Evolutionary conservation across 2,329 filamentous ascomycete species (phyloP), one percentile per base, ranked within the genome.

Genomic region (Emmonsiellopsis sp.): DNA sequence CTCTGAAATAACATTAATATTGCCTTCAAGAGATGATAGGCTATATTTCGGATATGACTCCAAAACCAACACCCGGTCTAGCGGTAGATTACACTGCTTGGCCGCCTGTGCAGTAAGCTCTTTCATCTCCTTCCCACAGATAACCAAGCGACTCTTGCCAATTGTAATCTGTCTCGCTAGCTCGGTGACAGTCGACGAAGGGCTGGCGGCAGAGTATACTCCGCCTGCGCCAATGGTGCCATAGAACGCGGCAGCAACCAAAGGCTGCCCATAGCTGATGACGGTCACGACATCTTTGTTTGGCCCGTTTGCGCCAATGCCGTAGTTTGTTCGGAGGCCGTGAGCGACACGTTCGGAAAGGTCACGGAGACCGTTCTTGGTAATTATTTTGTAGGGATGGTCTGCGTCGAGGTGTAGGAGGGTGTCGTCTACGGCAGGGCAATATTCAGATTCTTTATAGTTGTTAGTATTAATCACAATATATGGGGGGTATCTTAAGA

Each of bases 91-190:
- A 31, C 47, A 49, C 47, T 49, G 47, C 34, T 49, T 49, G n/a
- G 47, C 47, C 13, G 47, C 47, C 21, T 49, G 36, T 2, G 36
- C 39, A 8, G 14, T 37, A 27, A 49, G 17, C 11, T 49, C 47
- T 11, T 49, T 49, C 47, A 49, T 49, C 17, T 49, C 47, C 36
- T 49, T 40, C 8, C 47, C 47, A n/a, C 47, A 49, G 6, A 49
- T 49, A 31, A 49, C 21, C 36, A 49, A 40, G 21, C 36, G 47
- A 36, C 47, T 49, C 31, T 49, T 49, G 34, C 36, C 47, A 14
- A 49, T 40, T 40, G 47, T 40, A 40, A 49, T 40, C 21, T 49
- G 47, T 40, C 47, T 34, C n/a, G 47, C 36, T n/a, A 49, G 36
- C 21, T 49, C 47, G 3, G 47, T 34, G 36, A 49, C 47, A 31